Conservation (phyloP, 2,329 filamentous ascomycete genomes). For the Purpureocillium takamizusanense region DNA sequence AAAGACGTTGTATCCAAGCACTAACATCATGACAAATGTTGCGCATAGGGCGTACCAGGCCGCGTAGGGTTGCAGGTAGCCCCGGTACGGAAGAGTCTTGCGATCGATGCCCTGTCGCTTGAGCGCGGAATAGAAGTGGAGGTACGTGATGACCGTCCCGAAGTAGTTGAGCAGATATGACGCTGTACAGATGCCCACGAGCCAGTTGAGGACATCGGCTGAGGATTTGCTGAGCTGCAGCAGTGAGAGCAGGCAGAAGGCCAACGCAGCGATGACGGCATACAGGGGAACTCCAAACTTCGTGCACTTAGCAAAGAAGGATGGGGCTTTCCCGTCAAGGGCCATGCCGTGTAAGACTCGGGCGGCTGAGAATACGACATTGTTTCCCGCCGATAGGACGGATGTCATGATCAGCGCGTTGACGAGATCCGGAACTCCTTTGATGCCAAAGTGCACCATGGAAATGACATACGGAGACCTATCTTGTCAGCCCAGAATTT, state of each 20-base stretch:
- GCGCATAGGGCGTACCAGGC: slow-evolving; percentile 23
- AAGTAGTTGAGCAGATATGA: slow-evolving; percentile 37
- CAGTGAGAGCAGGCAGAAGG: slow-evolving; percentile 9
- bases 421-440: slow-evolving; percentile 54
- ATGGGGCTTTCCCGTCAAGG: slow-evolving; percentile 42
- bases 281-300: slow-evolving; percentile 18
- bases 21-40: no score
- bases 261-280: slow-evolving; percentile 8
- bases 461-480: slow-evolving; percentile 55
- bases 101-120: slow-evolving; percentile 37
- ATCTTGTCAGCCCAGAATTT: no score
- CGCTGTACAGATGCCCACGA: slow-evolving; percentile 49
- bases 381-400: slow-evolving; percentile 50
- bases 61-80: slow-evolving; percentile 50
- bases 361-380: slow-evolving; percentile 48
- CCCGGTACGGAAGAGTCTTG: slow-evolving; percentile 47
- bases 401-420: slow-evolving; percentile 45
- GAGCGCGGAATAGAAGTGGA: slow-evolving; percentile 46
- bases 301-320: slow-evolving; percentile 10
- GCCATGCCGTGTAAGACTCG: slow-evolving; percentile 49
- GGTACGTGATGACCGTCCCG: slow-evolving; percentile 44
- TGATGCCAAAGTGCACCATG: slow-evolving; percentile 51
- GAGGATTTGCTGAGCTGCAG: slow-evolving; percentile 24
- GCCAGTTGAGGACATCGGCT: slow-evolving; percentile 50
- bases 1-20: no score